phyloP scores from a whole-genome alignment of 106 monocot species.

The Hemerocallis citrina region DNA sequence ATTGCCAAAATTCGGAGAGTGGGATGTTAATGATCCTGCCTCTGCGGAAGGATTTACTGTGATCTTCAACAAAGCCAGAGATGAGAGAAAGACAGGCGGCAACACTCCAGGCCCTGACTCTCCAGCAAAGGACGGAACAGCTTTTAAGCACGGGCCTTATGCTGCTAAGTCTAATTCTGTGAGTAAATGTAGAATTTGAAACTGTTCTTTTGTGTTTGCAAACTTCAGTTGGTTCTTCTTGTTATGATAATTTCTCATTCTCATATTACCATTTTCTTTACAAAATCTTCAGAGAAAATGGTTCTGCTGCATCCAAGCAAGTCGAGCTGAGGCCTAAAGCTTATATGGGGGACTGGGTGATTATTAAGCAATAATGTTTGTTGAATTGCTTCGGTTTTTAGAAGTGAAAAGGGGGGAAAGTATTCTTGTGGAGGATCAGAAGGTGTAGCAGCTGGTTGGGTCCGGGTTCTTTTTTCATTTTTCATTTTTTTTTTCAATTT shows the following conservation, averaged over 20 bases:
- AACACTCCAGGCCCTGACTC: slow-evolving; percentile 46
- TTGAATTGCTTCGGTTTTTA: not conserved
- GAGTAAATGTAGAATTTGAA: slow-evolving; percentile 5
- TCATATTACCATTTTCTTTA: too few relatives aligned
- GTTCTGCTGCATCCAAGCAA: slow-evolving; percentile 63
- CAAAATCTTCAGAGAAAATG: slow-evolving; percentile 66
- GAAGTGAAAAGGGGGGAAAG: not conserved
- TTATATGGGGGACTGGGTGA: not conserved
- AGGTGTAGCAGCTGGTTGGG: not conserved
- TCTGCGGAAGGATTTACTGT: slow-evolving; percentile 62
- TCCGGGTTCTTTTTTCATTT: not conserved
- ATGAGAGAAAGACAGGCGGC: slow-evolving; percentile 57
- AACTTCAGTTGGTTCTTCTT: not conserved
- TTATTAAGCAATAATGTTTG: not conserved
- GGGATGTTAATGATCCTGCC: slow-evolving; percentile 65
- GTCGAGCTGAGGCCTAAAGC: slow-evolving; percentile 35
- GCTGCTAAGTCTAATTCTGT: slow-evolving; percentile 30
- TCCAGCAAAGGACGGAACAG: slow-evolving; percentile 30
- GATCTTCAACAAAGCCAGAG: slow-evolving; percentile 67
- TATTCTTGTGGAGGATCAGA: not conserved
- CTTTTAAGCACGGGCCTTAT: slow-evolving; percentile 15
- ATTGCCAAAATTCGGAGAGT: slow-evolving; percentile 60
- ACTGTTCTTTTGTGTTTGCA: not conserved
- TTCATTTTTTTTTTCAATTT: not conserved
- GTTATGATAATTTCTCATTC: not conserved